A percentile compares a stretch with the other conserved stretches of the same genome.
phyloP scores from a whole-genome alignment of 306 rosid species.

The Trichosanthes cucumerina region DNA sequence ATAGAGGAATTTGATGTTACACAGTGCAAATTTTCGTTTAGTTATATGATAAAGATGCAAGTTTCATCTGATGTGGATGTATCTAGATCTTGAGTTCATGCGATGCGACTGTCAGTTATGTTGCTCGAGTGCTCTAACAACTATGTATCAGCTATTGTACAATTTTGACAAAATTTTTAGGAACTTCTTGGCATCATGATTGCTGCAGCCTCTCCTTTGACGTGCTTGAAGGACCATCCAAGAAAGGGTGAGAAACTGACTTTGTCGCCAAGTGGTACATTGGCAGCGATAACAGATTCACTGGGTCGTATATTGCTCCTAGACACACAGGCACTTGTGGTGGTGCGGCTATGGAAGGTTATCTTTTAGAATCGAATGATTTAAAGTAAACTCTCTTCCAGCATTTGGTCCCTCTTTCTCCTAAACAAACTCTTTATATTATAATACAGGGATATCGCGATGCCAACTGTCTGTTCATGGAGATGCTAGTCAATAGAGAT shows the following conservation, averaged over 20 bases:
- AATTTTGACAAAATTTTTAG: background rate
- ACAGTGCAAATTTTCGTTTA: background rate
- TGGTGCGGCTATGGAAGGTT: constrained; percentile 98
- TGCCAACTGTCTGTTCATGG: constrained; percentile 92
- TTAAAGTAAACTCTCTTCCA: background rate
- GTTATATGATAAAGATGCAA: background rate
- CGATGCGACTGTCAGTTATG: background rate
- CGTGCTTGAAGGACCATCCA: constrained; percentile 85
- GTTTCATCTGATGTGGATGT: background rate
- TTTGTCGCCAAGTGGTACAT: constrained; percentile 91
- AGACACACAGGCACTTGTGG: constrained; percentile 95
- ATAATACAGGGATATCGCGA: constrained; percentile 76
- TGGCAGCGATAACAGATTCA: constrained; percentile 96
- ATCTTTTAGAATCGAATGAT: background rate
- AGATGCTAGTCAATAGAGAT: constrained; percentile 78
- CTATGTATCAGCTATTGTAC: constrained; percentile 2
- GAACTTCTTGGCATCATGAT: constrained; percentile 20
- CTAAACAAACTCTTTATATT: background rate
- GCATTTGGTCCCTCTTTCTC: background rate
- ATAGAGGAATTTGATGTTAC: background rate
- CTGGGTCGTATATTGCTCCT: constrained; percentile 93
- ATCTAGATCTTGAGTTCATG: background rate
- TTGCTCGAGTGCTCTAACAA: background rate
- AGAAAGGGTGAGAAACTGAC: constrained; percentile 98
- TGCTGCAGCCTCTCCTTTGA: constrained; percentile 73